Conservation (phyloP, 2,329 filamentous ascomycete genomes). For the Aureobasidium sp. region DNA sequence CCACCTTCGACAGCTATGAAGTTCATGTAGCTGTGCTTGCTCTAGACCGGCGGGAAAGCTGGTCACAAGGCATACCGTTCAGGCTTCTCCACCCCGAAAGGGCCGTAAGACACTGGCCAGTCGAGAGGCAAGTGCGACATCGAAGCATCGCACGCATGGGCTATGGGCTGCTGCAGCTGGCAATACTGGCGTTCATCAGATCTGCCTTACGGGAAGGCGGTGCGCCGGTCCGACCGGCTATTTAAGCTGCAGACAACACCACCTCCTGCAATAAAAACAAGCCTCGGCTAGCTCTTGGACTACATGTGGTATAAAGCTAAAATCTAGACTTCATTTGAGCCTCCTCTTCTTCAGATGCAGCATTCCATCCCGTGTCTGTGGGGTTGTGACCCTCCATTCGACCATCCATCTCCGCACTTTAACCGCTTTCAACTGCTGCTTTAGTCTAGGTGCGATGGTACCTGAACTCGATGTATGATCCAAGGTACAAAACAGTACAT, state of each 20-base stretch:
- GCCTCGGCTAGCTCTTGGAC: slow-evolving; percentile 1
- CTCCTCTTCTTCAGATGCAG: background rate
- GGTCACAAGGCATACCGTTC: background rate
- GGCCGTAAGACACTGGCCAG: background rate
- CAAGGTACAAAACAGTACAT: background rate
- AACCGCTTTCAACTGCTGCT: background rate
- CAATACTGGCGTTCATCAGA: background rate
- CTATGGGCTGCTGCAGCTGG: background rate
- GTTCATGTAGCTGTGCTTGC: background rate
- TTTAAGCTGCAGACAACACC: background rate
- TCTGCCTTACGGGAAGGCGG: background rate
- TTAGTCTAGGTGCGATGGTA: background rate
- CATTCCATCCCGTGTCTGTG: background rate
- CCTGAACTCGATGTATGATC: background rate
- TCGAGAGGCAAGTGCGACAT: background rate
- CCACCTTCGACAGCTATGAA: background rate
- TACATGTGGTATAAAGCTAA: background rate
- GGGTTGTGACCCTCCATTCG: background rate
- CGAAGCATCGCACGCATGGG: background rate
- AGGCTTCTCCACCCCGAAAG: background rate
- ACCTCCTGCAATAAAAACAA: background rate
- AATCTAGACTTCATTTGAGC: background rate
- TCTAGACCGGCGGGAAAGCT: background rate
- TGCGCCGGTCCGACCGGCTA: background rate
- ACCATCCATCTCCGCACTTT: slow-evolving; percentile 1